Base-by-base conservation (phyloP, 345 rosid species). In the Xanthoceras sorbifolium region DNA sequence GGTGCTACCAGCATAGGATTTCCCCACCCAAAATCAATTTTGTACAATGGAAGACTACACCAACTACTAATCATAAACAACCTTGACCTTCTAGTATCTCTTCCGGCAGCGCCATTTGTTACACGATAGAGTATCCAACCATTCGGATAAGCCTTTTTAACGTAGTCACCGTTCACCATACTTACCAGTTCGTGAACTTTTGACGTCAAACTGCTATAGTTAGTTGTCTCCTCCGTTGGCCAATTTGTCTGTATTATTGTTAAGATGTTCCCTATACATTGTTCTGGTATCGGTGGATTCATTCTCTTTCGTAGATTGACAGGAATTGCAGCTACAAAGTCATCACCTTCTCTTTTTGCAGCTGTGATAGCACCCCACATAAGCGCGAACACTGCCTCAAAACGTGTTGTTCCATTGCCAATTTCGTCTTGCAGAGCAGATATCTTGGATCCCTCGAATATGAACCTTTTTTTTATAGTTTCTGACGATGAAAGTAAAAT, bases 1-100 rank as follows among this genome's bases (percentile, higher is more conserved):
- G 18, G 64, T 74, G 4, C 61, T 23, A 52, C 68, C 83, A 77
- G 72, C 32, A 40, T 23, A 0, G 81, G 81, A 34, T 64, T 77
- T 28, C 81, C 81, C 81, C 81, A 81, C 23, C 79, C 84, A 3
- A 77, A 82, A 36, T 82, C 76, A 8, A 64, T 64, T 36, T 73
- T 72, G 5, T 74, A 69, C 15, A 72, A 31, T 5, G 67, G 73
- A 17, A 55, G 62, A 36, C 38, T 63, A 7, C 81, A 69, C 72
- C 57, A 78, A 9, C 78, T 77, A n/a, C 75, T 67, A 55, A 77
- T 50, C 36, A 9, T 22, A 9, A 64, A 64, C 14, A 32, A 11
- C 26, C 46, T 9, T 34, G 1, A 4, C 0, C 9, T 20, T 28
- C 4, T n/a, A 1, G 1, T 1, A 17, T 25, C 48, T 34, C 26